phyloP scores from a whole-genome alignment of 2,329 filamentous ascomycete genomes.

The Chaetomium globosum region DNA sequence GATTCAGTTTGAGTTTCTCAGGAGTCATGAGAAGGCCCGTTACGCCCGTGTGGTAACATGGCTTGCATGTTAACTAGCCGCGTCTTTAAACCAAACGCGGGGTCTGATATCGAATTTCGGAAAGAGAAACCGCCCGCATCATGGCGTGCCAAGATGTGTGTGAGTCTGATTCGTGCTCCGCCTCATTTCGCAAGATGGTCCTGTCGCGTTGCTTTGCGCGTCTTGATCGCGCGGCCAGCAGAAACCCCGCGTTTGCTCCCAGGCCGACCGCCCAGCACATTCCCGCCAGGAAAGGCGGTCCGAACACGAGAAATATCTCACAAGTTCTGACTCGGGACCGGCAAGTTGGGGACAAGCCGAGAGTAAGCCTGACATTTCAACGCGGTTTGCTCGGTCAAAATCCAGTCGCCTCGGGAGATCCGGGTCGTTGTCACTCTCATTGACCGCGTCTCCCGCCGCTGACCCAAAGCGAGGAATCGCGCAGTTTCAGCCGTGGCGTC shows the following conservation, averaged over 20 bases:
- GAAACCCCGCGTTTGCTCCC: neutral
- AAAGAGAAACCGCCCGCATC: neutral
- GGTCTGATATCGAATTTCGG: neutral
- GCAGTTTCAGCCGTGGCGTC: slow-evolving; percentile 46
- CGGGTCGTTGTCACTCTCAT: slow-evolving; percentile 22
- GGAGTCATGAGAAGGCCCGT: neutral
- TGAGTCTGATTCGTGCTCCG: slow-evolving; percentile 13
- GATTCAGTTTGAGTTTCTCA: neutral
- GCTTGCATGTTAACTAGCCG: neutral
- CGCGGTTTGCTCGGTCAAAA: slow-evolving; percentile 2
- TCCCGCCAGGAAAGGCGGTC: neutral
- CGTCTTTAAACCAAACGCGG: neutral
- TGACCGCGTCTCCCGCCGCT: slow-evolving; percentile 23
- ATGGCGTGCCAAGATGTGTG: slow-evolving; percentile 1
- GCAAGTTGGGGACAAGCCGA: neutral
- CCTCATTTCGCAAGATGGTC: slow-evolving; percentile 10
- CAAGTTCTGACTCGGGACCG: neutral
- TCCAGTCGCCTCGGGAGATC: slow-evolving; percentile 12
- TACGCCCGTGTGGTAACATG: neutral
- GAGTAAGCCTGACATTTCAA: slow-evolving; percentile 1
- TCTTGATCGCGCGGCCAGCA: slow-evolving; percentile 4
- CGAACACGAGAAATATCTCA: slow-evolving; percentile 1
- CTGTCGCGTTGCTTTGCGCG: slow-evolving; percentile 15
- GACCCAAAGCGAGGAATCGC: neutral
- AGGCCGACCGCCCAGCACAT: neutral